Evolutionary conservation across 2,329 filamentous ascomycete species (phyloP), one percentile per base, ranked within the genome.

Genomic region (Verticillium longisporum): DNA sequence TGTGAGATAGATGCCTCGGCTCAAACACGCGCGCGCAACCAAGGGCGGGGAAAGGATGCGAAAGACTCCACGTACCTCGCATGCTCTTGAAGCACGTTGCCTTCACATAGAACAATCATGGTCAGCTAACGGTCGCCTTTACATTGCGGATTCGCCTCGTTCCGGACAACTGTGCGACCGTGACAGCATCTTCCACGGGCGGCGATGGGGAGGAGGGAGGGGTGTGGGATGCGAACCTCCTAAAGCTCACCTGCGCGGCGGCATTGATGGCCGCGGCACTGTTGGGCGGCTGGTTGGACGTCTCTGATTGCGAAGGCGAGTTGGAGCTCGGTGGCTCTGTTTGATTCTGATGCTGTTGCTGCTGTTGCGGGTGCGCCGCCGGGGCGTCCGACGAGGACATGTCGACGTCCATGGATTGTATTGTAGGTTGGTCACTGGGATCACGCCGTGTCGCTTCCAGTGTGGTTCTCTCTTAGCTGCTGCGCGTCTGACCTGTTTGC

Each of bases 11-110:
- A 76, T 81, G 76, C 80, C 80, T 82, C 80, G 80, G 80, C 79
- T 78, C 75, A 70, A 70, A 69, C 66, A 65, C 65, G 69, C 57
- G 58, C 50, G 18, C n/a, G 18, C 45, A 18, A 53, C 45, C 18
- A 53, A 53, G n/a, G 45, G 45, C 45, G 45, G 45, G 45, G 45
- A 53, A 53, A n/a, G 45, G 21, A 31, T 53, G 45, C 45, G 21
- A 53, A 26, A 21, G 68, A 66, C 59, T 65, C 69, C 71, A 86
- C 90, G 80, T 85, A 95, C 92, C 87, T 96, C 90, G 77, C 92
- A 97, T 73, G 92, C 92, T 83, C 92, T 84, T 69, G 91, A 94
- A 72, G 92, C 92, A 80, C 92, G 88, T 83, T 96, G 92, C 79
- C 92, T 94, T 73, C 68, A 55, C 36, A 50, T 26, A 34, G 58